Evolutionary conservation across 2,329 filamentous ascomycete genomes (phyloP).

Genomic region (Cryphonectria nitschkei): DNA sequence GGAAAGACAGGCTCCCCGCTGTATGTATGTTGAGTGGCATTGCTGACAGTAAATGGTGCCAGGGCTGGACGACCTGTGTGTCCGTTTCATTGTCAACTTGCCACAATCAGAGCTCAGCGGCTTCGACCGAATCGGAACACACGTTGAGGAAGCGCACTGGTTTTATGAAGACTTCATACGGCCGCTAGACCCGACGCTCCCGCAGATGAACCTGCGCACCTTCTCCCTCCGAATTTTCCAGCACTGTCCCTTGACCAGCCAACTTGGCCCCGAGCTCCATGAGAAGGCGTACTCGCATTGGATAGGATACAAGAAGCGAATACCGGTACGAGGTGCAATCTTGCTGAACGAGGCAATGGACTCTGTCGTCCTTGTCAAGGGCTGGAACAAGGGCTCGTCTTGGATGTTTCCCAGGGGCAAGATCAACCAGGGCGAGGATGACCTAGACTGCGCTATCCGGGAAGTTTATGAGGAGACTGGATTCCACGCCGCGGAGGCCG

Average conservation of each 20-base stretch:
- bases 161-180: conserved; percentile 99
- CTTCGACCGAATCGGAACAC: conserved; percentile 94
- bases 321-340: conserved; percentile 93
- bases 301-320: conserved; percentile 88
- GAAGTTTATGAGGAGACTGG: conserved; percentile 98
- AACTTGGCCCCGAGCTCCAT: conserved; percentile 77
- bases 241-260: conserved; percentile 86
- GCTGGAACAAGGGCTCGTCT: conserved; percentile 94
- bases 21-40: conserved; percentile 18
- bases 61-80: conserved; percentile 97
- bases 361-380: conserved; percentile 88
- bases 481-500: conserved; percentile 76
- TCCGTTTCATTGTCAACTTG: conserved; percentile 97
- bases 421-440: conserved; percentile 96
- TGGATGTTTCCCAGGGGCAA: conserved; percentile 98
- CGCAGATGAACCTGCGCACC: conserved; percentile 79
- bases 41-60: conserved; percentile 30
- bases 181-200: conserved; percentile 80
- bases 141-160: conserved; percentile 99
- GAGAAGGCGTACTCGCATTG: conserved; percentile 88
- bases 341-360: conserved; percentile 95
- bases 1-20: neutral
- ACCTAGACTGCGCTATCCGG: conserved; percentile 89
- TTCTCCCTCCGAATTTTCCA: conserved; percentile 93
- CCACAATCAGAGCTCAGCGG: conserved; percentile 88